Percentiles rank a stretch among this genome's conserved stretches.
Conservation (phyloP, 371 early-diverging fungal species). For the Lichtheimia ramosa region DNA sequence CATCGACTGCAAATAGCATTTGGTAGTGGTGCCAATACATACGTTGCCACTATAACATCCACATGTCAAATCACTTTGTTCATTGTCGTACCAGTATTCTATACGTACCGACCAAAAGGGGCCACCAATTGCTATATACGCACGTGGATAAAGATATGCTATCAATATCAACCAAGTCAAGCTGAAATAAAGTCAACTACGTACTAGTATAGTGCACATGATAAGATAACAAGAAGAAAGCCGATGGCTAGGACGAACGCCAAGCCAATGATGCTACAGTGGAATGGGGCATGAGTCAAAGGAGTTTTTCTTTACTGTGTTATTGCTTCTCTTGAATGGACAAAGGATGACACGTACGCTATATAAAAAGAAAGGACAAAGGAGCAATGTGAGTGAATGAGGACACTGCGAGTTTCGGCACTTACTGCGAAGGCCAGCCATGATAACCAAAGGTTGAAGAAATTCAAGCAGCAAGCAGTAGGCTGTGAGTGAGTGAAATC, state of each 20-base stretch:
- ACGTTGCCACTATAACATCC: conserved; percentile 67
- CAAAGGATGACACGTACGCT: conserved; percentile 12
- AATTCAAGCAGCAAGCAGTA: too few species aligned
- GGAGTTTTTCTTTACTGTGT: not conserved
- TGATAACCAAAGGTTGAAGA: not conserved
- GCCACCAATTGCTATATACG: conserved; percentile 85
- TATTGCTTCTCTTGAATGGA: not conserved
- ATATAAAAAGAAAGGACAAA: not conserved
- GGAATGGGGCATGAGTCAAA: not conserved
- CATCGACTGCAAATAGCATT: conserved; percentile 82
- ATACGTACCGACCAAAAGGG: conserved; percentile 74
- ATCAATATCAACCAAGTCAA: not conserved
- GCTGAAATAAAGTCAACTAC: conserved; percentile 9
- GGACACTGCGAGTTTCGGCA: not conserved
- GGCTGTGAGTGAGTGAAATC: too few species aligned
- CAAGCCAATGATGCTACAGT: conserved; percentile 71
- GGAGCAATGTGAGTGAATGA: not conserved
- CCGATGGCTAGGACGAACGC: conserved; percentile 88
- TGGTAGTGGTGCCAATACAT: conserved; percentile 87
- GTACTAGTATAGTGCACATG: conserved; percentile 88
- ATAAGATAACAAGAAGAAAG: conserved; percentile 87
- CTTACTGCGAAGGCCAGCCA: conserved; percentile 24
- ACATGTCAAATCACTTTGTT: not conserved
- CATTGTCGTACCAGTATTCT: not conserved
- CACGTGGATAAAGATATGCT: not conserved